Conservation (phyloP, 2,329 filamentous ascomycete genomes). For the Penicillium brevicompactum region DNA sequence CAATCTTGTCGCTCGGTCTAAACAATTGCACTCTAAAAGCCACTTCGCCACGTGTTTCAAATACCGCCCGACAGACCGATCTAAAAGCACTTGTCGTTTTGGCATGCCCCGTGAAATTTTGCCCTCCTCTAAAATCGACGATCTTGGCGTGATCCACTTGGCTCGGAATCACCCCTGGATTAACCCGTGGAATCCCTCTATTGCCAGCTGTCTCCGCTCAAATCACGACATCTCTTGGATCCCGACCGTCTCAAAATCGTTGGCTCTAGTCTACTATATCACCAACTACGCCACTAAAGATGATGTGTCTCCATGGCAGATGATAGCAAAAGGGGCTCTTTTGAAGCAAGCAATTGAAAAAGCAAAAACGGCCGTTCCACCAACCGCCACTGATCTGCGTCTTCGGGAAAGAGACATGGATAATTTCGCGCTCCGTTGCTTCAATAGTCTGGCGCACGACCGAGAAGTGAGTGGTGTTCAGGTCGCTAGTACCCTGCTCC, state of each 20-base stretch:
- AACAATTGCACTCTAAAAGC: neutral
- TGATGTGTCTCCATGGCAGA: conserved; percentile 11
- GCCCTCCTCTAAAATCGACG: conserved; percentile 2
- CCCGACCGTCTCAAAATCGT: conserved; percentile 4
- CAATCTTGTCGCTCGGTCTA: neutral
- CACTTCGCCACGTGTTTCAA: neutral
- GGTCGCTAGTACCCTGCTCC: conserved; percentile 3
- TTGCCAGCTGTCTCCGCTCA: conserved; percentile 10
- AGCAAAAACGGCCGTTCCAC: neutral
- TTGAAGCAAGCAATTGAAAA: conserved; percentile 2
- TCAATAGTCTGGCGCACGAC: conserved; percentile 3
- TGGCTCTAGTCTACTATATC: conserved; percentile 11
- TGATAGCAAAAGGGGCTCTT: conserved; percentile 5
- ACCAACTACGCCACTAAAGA: conserved; percentile 13
- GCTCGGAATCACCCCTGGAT: conserved; percentile 11
- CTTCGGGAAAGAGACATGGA: conserved; percentile 1
- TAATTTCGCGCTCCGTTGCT: conserved; percentile 9
- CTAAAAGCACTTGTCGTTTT: conserved; percentile 6
- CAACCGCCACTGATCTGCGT: conserved; percentile 1
- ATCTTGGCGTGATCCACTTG: conserved; percentile 10
- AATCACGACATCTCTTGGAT: conserved; percentile 15
- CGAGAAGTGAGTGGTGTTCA: neutral
- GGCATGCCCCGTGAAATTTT: conserved; percentile 7
- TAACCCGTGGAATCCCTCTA: conserved; percentile 11
- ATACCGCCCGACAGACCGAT: neutral